These are phyloP conservation scores for Pontederia paniculata DNA, from an alignment of 176 grass and related monocot genomes.

Conservation along the genomic window DNA sequence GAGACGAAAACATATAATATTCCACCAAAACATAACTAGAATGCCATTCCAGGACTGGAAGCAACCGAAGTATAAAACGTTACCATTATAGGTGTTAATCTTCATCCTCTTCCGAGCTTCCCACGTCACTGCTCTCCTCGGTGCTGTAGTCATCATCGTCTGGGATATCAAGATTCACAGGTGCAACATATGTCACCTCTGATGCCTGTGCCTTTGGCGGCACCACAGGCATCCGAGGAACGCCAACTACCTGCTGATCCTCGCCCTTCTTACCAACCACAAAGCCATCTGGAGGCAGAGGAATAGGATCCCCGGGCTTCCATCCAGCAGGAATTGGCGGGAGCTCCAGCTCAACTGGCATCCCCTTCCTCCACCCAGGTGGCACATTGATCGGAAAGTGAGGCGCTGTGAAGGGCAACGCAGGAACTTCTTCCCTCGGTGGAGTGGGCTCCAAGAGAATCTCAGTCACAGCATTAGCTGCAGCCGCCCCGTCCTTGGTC, in stretches of 20 bases:
- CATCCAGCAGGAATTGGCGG: slow-evolving; percentile 66
- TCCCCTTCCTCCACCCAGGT: slow-evolving; percentile 35
- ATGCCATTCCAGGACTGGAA: neutral
- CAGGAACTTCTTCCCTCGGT: slow-evolving; percentile 31
- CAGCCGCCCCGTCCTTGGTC: slow-evolving; percentile 32
- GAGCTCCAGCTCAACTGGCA: slow-evolving; percentile 33
- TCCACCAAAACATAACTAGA: neutral
- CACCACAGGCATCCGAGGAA: slow-evolving; percentile 4
- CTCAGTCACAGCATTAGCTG: slow-evolving; percentile 21
- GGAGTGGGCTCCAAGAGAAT: slow-evolving; percentile 46
- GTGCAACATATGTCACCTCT: slow-evolving; percentile 40
- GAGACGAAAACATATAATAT: too few relatives aligned
- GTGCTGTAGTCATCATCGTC: slow-evolving; percentile 53
- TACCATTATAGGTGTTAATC: slow-evolving; percentile 34
- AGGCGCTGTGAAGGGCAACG: slow-evolving; percentile 6
- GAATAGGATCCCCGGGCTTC: slow-evolving; percentile 84
- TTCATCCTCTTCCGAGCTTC: slow-evolving; percentile 95
- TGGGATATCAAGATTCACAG: slow-evolving; percentile 53
- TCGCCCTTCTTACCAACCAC: slow-evolving; percentile 41
- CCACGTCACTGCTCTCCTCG: slow-evolving; percentile 72
- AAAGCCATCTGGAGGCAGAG: slow-evolving; percentile 37
- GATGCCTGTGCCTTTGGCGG: slow-evolving; percentile 31
- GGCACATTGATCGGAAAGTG: slow-evolving; percentile 57
- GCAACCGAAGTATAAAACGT: neutral
- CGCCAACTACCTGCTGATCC: slow-evolving; percentile 23